Base-by-base conservation (phyloP, 106 monocot genomes). In the Dioscorea zingiberensis region DNA sequence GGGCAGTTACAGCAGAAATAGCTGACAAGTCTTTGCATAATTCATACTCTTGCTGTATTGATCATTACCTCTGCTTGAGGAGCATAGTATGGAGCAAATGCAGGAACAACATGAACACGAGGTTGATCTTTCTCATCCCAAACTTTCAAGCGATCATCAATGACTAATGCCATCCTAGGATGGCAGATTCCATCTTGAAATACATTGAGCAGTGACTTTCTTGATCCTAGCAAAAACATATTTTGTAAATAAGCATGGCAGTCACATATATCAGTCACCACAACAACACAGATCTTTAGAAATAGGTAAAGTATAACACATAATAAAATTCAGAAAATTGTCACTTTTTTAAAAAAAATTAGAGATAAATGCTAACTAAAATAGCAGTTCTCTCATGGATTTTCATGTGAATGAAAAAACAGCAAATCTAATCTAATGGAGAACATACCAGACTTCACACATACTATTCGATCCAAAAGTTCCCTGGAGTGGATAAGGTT, bases 81-180 rank as follows among this genome's bases (percentile, higher is more conserved):
- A 72, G 93, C 98, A 89, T 89, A 93, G 68, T 99, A 93, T 38
- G 98, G 98, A 13, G 89, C 82, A 80, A 87, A 99, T 44, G 98
- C 93, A 78, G 98, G 98, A 71, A 99, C 98, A 27, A 99, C 98
- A 81, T 99, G 98, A 58, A 99, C 98, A 63, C 98, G 73, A 66
- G 78, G 78, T 85, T 93, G 98, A 81, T 99, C 98, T 60, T 80
- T 87, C 30, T 99, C 98, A 84, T 93, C 89, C 98, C 98, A 99
- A 38, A 99, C 98, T 78, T 99, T 99, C 48, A 99, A 63, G 2
- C 93, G 89, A 62, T 99, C 98, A 81, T 99, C 98, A 82, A 99
- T 89, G 19, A 93, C 87, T 56, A 99, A 71, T 44, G 98, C 78
- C 93, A 99, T 93, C 54, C 76, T 89, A 11, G 98, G 93, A 84